A percentile compares a stretch with the other conserved stretches of the same genome.
Evolutionary conservation across 139 green algal genomes (phyloP).

Genomic region (Closterium sp.): DNA sequence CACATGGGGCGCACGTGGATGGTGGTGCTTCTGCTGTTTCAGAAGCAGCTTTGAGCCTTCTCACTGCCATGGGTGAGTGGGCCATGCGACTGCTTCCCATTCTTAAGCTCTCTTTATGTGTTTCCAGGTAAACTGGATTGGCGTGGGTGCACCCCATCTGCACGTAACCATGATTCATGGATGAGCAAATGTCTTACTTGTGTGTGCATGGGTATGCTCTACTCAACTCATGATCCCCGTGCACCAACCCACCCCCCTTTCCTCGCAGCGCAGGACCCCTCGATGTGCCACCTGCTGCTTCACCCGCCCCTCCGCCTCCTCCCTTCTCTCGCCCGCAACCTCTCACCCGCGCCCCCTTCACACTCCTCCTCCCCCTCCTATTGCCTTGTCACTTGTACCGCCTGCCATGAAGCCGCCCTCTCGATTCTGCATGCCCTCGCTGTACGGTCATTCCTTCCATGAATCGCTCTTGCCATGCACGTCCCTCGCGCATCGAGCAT

Average conservation of each 20-base stretch:
- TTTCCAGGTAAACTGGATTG: no score
- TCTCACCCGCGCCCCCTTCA: background rate
- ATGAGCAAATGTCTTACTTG: no score
- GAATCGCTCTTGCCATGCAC: background rate
- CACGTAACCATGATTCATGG: no score
- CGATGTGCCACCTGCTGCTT: background rate
- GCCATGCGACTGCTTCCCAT: background rate
- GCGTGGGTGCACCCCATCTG: no score
- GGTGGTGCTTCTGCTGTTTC: background rate
- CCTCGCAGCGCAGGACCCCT: background rate
- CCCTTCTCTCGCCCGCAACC: background rate
- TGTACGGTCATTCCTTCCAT: background rate
- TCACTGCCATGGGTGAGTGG: background rate
- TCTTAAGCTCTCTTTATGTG: background rate
- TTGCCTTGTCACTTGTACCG: background rate
- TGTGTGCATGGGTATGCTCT: no score
- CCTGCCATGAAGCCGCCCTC: background rate
- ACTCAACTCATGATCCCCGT: background rate
- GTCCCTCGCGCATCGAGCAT: background rate
- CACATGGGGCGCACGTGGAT: background rate
- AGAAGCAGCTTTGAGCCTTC: background rate
- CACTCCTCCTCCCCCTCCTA: background rate
- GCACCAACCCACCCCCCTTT: background rate
- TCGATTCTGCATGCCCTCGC: background rate
- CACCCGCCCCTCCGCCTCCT: background rate